Evolutionary conservation across 2,329 filamentous ascomycete species (phyloP).

Genomic region (Colletotrichum musicola): DNA sequence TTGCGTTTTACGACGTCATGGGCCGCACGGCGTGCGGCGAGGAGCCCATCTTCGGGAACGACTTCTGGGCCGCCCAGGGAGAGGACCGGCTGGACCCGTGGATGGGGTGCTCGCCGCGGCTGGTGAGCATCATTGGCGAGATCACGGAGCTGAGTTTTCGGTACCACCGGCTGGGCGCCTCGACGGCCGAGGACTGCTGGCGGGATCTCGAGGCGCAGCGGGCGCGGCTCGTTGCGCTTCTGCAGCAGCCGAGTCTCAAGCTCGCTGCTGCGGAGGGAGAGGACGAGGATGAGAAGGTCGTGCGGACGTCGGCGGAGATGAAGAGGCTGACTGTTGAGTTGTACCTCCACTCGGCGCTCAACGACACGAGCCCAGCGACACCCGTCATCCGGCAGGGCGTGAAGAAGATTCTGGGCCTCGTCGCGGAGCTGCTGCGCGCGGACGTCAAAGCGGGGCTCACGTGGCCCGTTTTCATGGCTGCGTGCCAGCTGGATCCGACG

Average conservation of each 20-base stretch:
- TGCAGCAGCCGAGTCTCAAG: slow-evolving; percentile 24
- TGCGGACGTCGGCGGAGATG: slow-evolving; percentile 53
- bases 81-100: slow-evolving; percentile 53
- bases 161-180: slow-evolving; percentile 41
- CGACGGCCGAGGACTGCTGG: slow-evolving; percentile 29
- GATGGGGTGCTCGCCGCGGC: slow-evolving; percentile 58
- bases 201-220: slow-evolving; percentile 32
- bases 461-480: slow-evolving; percentile 58
- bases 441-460: slow-evolving; percentile 50
- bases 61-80: slow-evolving; percentile 54
- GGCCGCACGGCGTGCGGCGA: slow-evolving; percentile 59
- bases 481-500: slow-evolving; percentile 52
- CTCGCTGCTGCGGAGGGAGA: neutral
- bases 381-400: slow-evolving; percentile 43
- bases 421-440: slow-evolving; percentile 49
- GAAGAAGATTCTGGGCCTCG: slow-evolving; percentile 49
- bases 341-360: slow-evolving; percentile 56
- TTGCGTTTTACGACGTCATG: slow-evolving; percentile 61
- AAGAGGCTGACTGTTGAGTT: slow-evolving; percentile 56
- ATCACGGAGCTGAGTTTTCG: slow-evolving; percentile 56
- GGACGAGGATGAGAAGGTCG: slow-evolving; percentile 46
- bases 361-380: slow-evolving; percentile 53
- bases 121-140: slow-evolving; percentile 55
- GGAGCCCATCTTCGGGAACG: slow-evolving; percentile 55
- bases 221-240: slow-evolving; percentile 12